Base-by-base conservation (phyloP, 805 yeast genomes). In the Myxozyma udenii region DNA sequence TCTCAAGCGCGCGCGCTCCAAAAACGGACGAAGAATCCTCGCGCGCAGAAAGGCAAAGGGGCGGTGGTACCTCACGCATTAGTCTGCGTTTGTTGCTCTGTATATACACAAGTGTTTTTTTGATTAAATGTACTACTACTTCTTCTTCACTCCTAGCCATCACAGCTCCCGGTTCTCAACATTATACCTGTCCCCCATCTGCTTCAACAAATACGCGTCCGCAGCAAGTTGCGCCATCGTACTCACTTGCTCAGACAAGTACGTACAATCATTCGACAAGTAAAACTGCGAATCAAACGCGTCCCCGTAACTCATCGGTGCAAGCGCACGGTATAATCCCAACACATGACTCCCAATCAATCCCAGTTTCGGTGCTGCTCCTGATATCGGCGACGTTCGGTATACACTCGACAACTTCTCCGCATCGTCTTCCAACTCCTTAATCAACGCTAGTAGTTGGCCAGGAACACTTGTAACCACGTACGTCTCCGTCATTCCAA, bases 61-160 rank as follows among this genome's bases (percentile, higher is more conserved):
- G 3, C 80, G 98, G 71, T 90, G 97, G 97, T 89, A 81, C 66
- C 71, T 93, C 64, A 75, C 95, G 40, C 91, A 93, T 64, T 91
- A 72, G 70, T 28, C 14, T 6, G 6, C 21, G 14, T 23, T 24
- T 41, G 25, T n/a, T 18, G 30, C 16, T 16, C 7, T 36, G 19
- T 7, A 37, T 36, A 2, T 22, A 30, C 33, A 23, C 21, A 23
- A 22, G 14, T 14, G 19, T 33, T 35, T 33, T 43, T 12, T 43
- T 23, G 18, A 6, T 43, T 35, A n/a, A 23, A 24, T 33, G n/a
- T 18, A 43, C 24, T 11, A 46, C 30, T 26, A 26, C 6, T 26
- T 11, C 30, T 26, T 11, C 6, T 7, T 11, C 30, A 26, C 30
- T 23, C 18, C 16, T 3, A 33, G 18, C 47, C 25, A n/a, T 14